Evolutionary conservation across 495 filamentous ascomycete genomes (phyloP).

Genomic region (Lindgomyces ingoldianus): DNA sequence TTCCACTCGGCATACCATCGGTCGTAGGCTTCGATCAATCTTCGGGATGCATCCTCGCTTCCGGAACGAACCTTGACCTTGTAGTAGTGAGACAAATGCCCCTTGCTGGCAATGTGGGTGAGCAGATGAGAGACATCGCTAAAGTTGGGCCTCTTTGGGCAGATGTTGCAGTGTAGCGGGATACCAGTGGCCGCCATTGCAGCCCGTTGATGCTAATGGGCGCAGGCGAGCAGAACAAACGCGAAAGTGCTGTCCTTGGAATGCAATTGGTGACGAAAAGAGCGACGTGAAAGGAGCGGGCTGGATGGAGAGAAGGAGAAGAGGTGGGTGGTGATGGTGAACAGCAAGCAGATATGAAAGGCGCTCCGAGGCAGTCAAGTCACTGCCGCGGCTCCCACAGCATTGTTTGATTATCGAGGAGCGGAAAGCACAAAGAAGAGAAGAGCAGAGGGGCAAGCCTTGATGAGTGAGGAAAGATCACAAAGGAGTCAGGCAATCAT

Average conservation of each 20-base stretch:
- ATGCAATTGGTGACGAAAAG: constrained; percentile 19
- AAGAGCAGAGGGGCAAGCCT: constrained; percentile 9
- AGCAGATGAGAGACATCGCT: constrained; percentile 87
- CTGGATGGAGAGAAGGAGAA: constrained; percentile 33
- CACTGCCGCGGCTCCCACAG: not conserved
- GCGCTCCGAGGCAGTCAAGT: not conserved
- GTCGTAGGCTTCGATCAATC: constrained; percentile 62
- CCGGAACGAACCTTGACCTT: constrained; percentile 66
- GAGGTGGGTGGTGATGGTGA: constrained; percentile 13
- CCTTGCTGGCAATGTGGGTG: constrained; percentile 84
- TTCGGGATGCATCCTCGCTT: constrained; percentile 54
- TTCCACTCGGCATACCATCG: constrained; percentile 67
- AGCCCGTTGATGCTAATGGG: constrained; percentile 13
- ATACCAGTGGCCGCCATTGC: constrained; percentile 46
- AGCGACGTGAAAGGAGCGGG: constrained; percentile 35
- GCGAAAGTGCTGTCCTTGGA: constrained; percentile 26
- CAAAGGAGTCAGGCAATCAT: constrained; percentile 11
- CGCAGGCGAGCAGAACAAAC: constrained; percentile 10
- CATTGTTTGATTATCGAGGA: constrained; percentile 21
- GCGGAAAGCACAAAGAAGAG: too few relatives aligned
- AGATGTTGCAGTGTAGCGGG: constrained; percentile 75
- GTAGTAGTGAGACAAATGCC: constrained; percentile 74
- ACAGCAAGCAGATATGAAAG: constrained; percentile 15
- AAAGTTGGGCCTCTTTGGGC: constrained; percentile 73
- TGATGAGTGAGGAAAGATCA: constrained; percentile 14